Base-by-base conservation (phyloP, 495 filamentous ascomycete species). In the Neurospora sp. region DNA sequence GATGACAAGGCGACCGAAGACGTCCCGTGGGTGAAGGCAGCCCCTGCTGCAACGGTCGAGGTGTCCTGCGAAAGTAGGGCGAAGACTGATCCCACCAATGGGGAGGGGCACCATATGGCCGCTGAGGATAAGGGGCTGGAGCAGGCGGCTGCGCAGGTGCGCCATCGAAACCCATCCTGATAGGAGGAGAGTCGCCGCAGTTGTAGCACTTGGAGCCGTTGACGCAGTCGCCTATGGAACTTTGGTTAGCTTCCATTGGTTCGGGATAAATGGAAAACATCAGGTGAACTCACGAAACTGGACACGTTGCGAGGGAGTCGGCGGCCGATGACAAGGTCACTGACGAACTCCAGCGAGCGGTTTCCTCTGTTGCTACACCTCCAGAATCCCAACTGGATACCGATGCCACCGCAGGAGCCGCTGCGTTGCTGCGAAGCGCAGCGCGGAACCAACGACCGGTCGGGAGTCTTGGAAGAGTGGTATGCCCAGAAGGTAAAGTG, bases 161-260 rank as follows among this genome's bases (percentile, higher is more conserved):
- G 71, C 80, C 77, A 45, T 89, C 88, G 78, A 87, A 86, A 2
- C 88, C 87, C 82, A 89, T 87, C 39, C 84, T 85, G 74, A 89
- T 85, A 37, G 31, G 2, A 39, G 38, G 38, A 39, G 9, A 39
- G 38, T 39, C 9, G 38, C 38, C 39, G 39, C 39, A 17, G 39
- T 40, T 40, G 39, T 40, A 45, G 42, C 42, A 21, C 42, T 40
- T 40, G 39, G 42, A 45, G 42, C 42, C 19, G 42, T 21, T 21
- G 10, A 59, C 21, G 48, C 48, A 59, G 48, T 31, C 54, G 13
- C 54, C 54, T 62, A 15, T 28, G 28, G 6, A 34, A 62, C 54
- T 8, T 17, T 15, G 54, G 28, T 62, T 1, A 62, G 13, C 54
- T 62, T 39, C 38, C 3, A 9, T 39, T 31, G 54, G 5, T 15